These are phyloP conservation scores for Pezicula neosporulosa DNA, from an alignment of 2,329 filamentous ascomycete genomes.

Conservation along the genomic window DNA sequence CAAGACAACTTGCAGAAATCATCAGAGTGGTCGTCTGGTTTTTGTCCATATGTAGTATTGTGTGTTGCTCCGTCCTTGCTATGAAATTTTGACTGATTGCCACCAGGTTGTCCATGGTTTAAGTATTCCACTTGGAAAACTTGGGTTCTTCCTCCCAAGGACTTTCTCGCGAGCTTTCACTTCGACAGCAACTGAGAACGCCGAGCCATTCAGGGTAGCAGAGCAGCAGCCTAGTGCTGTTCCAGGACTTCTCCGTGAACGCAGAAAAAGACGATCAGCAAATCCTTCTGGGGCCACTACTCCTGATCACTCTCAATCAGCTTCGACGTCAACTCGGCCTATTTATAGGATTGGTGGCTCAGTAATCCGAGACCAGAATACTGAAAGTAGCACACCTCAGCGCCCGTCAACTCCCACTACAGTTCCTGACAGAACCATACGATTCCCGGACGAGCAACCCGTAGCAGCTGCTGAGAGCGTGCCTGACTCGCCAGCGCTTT, in stretches of 20 bases:
- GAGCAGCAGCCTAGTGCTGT: conserved; percentile 8
- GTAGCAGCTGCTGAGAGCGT: not conserved
- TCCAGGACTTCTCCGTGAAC: conserved; percentile 17
- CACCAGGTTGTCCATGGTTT: conserved; percentile 72
- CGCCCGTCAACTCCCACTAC: conserved; percentile 9
- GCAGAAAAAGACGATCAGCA: conserved; percentile 3
- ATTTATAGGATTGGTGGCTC: conserved; percentile 39
- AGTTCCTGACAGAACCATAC: conserved; percentile 33
- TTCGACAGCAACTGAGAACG: conserved; percentile 14
- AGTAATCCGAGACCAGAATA: conserved; percentile 13
- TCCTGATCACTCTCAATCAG: not conserved
- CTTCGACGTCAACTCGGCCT: conserved; percentile 19
- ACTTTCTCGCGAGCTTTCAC: conserved; percentile 47
- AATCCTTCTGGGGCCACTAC: conserved; percentile 11
- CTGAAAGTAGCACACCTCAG: not conserved
- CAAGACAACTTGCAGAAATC: conserved; percentile 60
- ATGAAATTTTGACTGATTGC: conserved; percentile 3
- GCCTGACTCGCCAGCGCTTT: no score
- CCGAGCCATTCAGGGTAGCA: conserved; percentile 10
- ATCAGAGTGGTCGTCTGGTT: conserved; percentile 82
- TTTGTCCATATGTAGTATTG: conserved; percentile 75
- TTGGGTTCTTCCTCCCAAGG: conserved; percentile 56
- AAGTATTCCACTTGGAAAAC: conserved; percentile 72
- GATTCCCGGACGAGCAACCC: conserved; percentile 40
- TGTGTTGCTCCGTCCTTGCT: conserved; percentile 38